A percentile compares a stretch with the other conserved stretches of the same genome.
Evolutionary conservation across 1,139 yeast genomes (phyloP).

Genomic region (Ogataea hybrid): DNA sequence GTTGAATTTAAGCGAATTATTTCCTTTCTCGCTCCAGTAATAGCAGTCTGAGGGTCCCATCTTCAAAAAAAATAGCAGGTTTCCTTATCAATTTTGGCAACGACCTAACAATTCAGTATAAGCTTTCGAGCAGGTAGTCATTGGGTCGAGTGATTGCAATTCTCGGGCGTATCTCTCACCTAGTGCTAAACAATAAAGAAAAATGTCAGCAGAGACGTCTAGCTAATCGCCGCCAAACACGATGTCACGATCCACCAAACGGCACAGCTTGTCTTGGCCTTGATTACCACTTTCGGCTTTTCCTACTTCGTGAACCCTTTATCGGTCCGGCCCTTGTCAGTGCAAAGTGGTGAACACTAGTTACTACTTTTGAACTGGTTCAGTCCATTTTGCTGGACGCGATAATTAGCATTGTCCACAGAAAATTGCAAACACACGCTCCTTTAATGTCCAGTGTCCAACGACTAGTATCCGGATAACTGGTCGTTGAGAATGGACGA

Average conservation of each 20-base stretch:
- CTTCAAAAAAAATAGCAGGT: neutral
- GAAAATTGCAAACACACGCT: no score
- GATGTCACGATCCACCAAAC: neutral
- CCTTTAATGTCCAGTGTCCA: conserved; percentile 17
- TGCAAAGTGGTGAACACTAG: no score
- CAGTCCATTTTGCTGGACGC: no score
- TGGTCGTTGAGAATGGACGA: conserved; percentile 12
- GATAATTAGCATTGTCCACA: no score
- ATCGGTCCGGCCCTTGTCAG: no score
- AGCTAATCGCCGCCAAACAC: neutral
- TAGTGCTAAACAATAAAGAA: conserved; percentile 5
- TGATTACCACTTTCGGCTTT: no score
- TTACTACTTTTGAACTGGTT: no score
- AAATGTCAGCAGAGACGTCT: conserved; percentile 1
- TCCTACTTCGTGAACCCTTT: no score
- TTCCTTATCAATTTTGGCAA: conserved; percentile 1
- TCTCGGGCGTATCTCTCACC: conserved; percentile 36
- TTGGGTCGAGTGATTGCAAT: conserved; percentile 36
- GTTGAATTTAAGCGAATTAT: no score
- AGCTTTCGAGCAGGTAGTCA: no score
- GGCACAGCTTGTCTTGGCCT: neutral
- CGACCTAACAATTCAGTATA: neutral
- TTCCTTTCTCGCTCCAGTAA: no score
- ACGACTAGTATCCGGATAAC: conserved; percentile 12
- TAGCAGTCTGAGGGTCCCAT: no score